Evolutionary conservation across 2,329 filamentous ascomycete species (phyloP).

Genomic region (Monosporascus ibericus): DNA sequence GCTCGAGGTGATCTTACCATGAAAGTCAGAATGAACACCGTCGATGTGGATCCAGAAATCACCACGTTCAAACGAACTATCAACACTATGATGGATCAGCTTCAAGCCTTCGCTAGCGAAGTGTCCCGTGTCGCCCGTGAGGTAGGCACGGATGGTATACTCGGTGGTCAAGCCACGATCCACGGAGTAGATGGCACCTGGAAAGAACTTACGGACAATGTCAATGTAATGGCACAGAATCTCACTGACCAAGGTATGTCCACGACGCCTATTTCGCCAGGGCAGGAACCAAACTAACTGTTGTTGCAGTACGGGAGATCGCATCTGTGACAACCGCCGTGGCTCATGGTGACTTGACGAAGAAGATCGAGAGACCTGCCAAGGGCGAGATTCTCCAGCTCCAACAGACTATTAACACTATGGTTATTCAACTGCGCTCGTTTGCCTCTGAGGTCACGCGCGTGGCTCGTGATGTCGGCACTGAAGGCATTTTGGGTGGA

Average conservation of each 20-base stretch:
- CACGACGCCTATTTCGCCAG: background rate
- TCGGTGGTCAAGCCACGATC: slow-evolving; percentile 90
- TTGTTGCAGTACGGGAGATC: slow-evolving; percentile 65
- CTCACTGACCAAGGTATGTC: slow-evolving; percentile 64
- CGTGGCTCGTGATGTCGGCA: slow-evolving; percentile 77
- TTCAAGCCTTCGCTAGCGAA: slow-evolving; percentile 94
- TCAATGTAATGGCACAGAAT: slow-evolving; percentile 80
- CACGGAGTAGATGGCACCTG: slow-evolving; percentile 93
- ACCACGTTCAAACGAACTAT: slow-evolving; percentile 97
- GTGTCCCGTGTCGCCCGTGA: slow-evolving; percentile 91
- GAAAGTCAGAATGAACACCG: slow-evolving; percentile 90
- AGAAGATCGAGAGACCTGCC: slow-evolving; percentile 77
- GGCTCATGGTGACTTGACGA: slow-evolving; percentile 74
- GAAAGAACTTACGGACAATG: slow-evolving; percentile 92
- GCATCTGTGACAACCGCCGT: slow-evolving; percentile 79
- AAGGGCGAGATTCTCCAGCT: slow-evolving; percentile 77
- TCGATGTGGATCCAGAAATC: slow-evolving; percentile 98
- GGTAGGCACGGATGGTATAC: slow-evolving; percentile 90
- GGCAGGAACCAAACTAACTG: slow-evolving; percentile 1
- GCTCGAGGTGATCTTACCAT: slow-evolving; percentile 93
- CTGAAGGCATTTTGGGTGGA: slow-evolving; percentile 74
- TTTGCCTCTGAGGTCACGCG: slow-evolving; percentile 81
- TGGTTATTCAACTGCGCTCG: slow-evolving; percentile 79
- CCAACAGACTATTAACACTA: slow-evolving; percentile 83
- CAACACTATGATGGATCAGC: slow-evolving; percentile 98